Base-by-base conservation (phyloP, 139 green algal genomes). In the Bryopsis sp. region DNA sequence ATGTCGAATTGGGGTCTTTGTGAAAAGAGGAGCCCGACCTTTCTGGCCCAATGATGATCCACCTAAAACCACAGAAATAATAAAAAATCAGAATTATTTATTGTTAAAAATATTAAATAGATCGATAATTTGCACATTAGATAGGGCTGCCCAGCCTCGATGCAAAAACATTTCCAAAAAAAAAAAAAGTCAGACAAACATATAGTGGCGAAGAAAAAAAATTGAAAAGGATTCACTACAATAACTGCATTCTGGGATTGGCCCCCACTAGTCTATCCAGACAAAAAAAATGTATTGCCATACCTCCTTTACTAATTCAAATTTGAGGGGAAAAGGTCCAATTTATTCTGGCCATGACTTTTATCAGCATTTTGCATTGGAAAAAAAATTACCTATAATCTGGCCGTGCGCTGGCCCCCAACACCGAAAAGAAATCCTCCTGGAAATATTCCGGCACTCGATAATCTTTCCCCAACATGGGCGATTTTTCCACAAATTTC, bases 1-100 rank as follows among this genome's bases (percentile, higher is more conserved):
- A 89, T 1, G 92, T 97, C n/a, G 82, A 71, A 77, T 98, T 98
- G 36, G 92, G 92, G 75, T 98, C 92, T 8, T 86, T 62, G 60
- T 93, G 85, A 70, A 92, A 92, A 5, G 76, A 81, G 31, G 72
- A 86, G 32, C 91, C 91, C 28, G 69, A 86, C 32, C 86, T 81
- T 2, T 35, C 29, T 0, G 88, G 85, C 1, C 93, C 93, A 3
- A 93, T 72, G 65, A 99, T 99, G 39, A 99, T 79, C 94, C 94
- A 99, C 29, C 87, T 82, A 75, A 62, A 66, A 64, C 8, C 50
- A 61, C 15, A 28, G 33, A 11, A 28, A 61, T 8, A 28, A n/a
- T n/a, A n/a, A n/a, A n/a, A n/a, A n/a, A n/a, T n/a, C n/a, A n/a
- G n/a, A n/a, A n/a, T n/a, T n/a, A n/a, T n/a, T n/a, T n/a, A n/a